A percentile compares a stretch with the other conserved stretches of the same genome.
Conservation (phyloP, 2,329 filamentous ascomycete genomes). For the Diaporthe humulicola region DNA sequence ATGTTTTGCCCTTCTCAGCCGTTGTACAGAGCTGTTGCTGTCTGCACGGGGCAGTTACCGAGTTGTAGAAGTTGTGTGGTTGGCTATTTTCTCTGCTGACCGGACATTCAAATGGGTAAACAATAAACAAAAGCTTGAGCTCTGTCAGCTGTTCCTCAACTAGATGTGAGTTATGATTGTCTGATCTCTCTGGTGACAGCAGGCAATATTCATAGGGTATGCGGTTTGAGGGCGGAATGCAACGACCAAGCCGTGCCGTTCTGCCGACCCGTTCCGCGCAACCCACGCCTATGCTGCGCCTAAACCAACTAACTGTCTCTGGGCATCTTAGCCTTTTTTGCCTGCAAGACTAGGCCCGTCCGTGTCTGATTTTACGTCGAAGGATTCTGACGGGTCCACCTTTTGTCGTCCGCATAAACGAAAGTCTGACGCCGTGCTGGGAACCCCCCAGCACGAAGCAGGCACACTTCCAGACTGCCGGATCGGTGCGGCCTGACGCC, state of each 20-base stretch:
- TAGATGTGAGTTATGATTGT: neutral
- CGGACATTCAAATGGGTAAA: neutral
- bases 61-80: too few species aligned
- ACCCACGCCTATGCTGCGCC: neutral
- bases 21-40: neutral
- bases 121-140: neutral
- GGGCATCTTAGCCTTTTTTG: neutral
- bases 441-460: neutral
- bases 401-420: neutral
- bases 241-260: neutral
- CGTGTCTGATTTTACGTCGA: neutral
- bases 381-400: conserved; percentile 20
- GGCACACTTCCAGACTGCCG: neutral
- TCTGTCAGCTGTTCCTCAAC: neutral
- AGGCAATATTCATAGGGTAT: neutral
- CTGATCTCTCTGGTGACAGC: neutral
- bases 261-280: conserved; percentile 20
- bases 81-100: too few species aligned
- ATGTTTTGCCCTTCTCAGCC: neutral
- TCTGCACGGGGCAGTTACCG: neutral
- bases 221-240: neutral
- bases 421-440: neutral
- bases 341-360: neutral
- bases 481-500: conserved; percentile 4
- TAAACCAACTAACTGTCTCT: neutral